Base-by-base conservation (phyloP, 306 rosid genomes). In the Inga laurina region DNA sequence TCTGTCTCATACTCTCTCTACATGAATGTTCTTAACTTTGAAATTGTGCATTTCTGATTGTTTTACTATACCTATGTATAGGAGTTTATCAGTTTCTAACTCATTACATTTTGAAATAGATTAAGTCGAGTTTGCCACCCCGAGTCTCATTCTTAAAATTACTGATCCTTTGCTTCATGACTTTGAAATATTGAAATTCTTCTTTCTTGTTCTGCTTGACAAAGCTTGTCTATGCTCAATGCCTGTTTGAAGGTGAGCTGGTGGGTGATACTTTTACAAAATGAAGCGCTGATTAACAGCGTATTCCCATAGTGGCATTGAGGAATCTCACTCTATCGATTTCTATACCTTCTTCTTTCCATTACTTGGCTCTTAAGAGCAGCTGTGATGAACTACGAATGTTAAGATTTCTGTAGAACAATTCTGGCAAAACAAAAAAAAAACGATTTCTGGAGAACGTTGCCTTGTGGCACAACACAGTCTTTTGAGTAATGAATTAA, bases 281-380 rank as follows among this genome's bases (percentile, higher is more conserved):
- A 56, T 76, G 39, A 22, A 76, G 44, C 59, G 68, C 4, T 75
- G 68, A 75, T 54, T 75, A 46, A 56, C 34, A 18, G 6, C 79
- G 37, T 8, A 35, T 52, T 11, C 51, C 13, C 43, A 19, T 10
- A 19, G 51, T 32, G 57, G 49, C 62, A 3, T 75, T 21, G 21
- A 19, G 30, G 34, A 56, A 16, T 75, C 37, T 56, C 68, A 35
- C 35, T 54, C 35, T 54, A 22, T 59, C 54, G 7, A 22, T 59
- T 7, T 76, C 30, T 5, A 39, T 76, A 7, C 24, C 4, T 39
- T 68, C 10, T 27, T 79, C 46, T 54, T 1, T n/a, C 46, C 69
- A 5, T 34, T 22, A 22, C 49, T 56, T 59, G 13, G 66, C 32
- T 54, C 62, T 54, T 54, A 1, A 16, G 22, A 52, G 59, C 59